phyloP scores from a whole-genome alignment of 495 filamentous ascomycete species.

The Podospora australis region DNA sequence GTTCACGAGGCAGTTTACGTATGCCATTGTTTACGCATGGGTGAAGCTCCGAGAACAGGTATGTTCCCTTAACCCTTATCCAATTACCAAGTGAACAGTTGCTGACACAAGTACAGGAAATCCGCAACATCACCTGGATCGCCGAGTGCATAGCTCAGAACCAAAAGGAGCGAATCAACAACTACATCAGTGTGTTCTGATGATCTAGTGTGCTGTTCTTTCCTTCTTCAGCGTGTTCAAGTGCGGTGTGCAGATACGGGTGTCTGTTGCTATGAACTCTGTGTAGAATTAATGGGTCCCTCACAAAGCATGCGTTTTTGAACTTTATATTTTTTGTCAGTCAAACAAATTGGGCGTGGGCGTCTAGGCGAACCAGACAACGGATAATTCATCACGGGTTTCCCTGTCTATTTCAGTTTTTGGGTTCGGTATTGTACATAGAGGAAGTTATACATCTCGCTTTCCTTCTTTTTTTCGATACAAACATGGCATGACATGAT shows the following conservation, averaged over 20 bases:
- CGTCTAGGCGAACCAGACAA: slow-evolving; percentile 18
- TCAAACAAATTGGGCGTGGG: slow-evolving; percentile 11
- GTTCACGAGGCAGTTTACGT: slow-evolving; percentile 95
- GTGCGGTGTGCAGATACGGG: too few species aligned
- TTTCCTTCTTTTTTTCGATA: slow-evolving; percentile 2
- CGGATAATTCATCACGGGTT: neutral
- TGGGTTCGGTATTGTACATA: slow-evolving; percentile 31
- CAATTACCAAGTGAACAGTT: neutral
- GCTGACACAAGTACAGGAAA: slow-evolving; percentile 59
- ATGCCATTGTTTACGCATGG: slow-evolving; percentile 94
- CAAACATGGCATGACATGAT: neutral
- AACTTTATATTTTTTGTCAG: neutral
- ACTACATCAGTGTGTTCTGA: slow-evolving; percentile 94
- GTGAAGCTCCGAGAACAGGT: slow-evolving; percentile 97
- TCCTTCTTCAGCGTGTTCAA: too few species aligned
- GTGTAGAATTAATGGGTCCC: slow-evolving; percentile 26
- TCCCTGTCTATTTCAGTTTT: slow-evolving; percentile 6
- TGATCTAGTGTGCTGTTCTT: neutral
- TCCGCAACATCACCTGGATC: slow-evolving; percentile 99
- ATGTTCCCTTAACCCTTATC: slow-evolving; percentile 32
- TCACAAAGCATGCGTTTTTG: slow-evolving; percentile 13
- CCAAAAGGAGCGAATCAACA: slow-evolving; percentile 97
- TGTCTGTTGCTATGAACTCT: slow-evolving; percentile 14
- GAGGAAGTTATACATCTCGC: slow-evolving; percentile 20
- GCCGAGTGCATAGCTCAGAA: slow-evolving; percentile 99